phyloP scores from a whole-genome alignment of 306 rosid genomes.

The Oemleria cerasiformis region DNA sequence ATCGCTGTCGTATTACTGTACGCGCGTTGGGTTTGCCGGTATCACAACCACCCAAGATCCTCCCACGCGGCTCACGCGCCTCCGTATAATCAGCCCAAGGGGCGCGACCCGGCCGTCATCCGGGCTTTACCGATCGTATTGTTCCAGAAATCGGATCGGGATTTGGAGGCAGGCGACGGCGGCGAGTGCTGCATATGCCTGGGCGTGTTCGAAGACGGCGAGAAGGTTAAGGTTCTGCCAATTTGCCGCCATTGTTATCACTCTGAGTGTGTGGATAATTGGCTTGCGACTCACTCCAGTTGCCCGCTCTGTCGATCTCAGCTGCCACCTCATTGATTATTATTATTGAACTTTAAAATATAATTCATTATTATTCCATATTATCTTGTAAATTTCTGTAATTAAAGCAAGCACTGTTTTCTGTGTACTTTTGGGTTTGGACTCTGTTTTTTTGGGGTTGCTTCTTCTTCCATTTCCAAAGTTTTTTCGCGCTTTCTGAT shows the following conservation, averaged over 20 bases:
- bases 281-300: slow-evolving; percentile 65
- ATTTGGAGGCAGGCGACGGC: neutral
- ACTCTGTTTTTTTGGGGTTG: too few relatives aligned
- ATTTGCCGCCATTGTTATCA: slow-evolving; percentile 65
- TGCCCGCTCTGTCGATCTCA: slow-evolving; percentile 88
- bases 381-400: neutral
- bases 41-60: slow-evolving; percentile 19
- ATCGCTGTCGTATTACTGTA: slow-evolving; percentile 57
- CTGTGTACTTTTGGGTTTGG: too few relatives aligned
- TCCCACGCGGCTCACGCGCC: slow-evolving; percentile 23
- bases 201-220: slow-evolving; percentile 60
- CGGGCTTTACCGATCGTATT: slow-evolving; percentile 48
- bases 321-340: slow-evolving; percentile 34
- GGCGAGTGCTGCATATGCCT: slow-evolving; percentile 82
- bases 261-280: slow-evolving; percentile 73
- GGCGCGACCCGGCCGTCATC: slow-evolving; percentile 45
- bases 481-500: too few relatives aligned
- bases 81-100: slow-evolving; percentile 22
- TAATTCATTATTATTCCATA: too few relatives aligned
- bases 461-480: too few relatives aligned
- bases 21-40: slow-evolving; percentile 74
- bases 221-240: slow-evolving; percentile 77
- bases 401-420: too few relatives aligned
- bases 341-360: neutral
- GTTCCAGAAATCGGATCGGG: slow-evolving; percentile 28